Base-by-base conservation (phyloP, 768 basidiomycete genomes). In the Macrolepiota dolichaula region DNA sequence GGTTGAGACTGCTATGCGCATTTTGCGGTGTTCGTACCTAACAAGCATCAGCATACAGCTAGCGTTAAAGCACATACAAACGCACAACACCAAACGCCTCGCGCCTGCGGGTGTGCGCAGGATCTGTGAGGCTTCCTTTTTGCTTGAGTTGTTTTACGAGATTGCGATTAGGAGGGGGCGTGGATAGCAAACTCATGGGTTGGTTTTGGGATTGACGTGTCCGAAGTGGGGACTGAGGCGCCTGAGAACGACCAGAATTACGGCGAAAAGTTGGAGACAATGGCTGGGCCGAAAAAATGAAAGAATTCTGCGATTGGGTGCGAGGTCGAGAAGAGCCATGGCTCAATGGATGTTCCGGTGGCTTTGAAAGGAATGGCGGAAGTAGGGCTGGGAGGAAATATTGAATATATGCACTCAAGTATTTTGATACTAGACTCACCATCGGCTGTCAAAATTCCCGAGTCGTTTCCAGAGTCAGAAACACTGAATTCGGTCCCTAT, bases 121-220 rank as follows among this genome's bases (percentile, higher is more conserved):
- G 90, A 69, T 91, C 90, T 2, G 90, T 91, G 57, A 85, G 74
- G 66, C 86, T 84, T 54, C 90, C 89, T 65, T 89, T 87, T 37
- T 86, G 73, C 69, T 85, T 85, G 37, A 86, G 78, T 68, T 83
- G 81, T 63, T 72, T 78, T 9, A 77, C 72, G 58, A 83, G 75
- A n/a, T 78, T 74, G 51, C 82, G 76, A 66, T 87, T 88, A 1
- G 82, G 88, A n/a, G 88, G 87, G 59, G 88, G 88, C 47, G 88
- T 91, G 47, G 82, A 82, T 72, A 81, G 72, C 37, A 80, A 62
- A 55, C 74, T 79, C 57, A 71, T 68, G 36, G 74, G 68, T 27
- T 75, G 71, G 51, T 72, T 74, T 29, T 67, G 64, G 10, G 68
- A 65, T 37, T 74, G 73, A 46, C 76, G 74, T 40, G 73, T 57